Evolutionary conservation across 495 filamentous ascomycete genomes (phyloP).

Genomic region (Xylaria bambusicola): DNA sequence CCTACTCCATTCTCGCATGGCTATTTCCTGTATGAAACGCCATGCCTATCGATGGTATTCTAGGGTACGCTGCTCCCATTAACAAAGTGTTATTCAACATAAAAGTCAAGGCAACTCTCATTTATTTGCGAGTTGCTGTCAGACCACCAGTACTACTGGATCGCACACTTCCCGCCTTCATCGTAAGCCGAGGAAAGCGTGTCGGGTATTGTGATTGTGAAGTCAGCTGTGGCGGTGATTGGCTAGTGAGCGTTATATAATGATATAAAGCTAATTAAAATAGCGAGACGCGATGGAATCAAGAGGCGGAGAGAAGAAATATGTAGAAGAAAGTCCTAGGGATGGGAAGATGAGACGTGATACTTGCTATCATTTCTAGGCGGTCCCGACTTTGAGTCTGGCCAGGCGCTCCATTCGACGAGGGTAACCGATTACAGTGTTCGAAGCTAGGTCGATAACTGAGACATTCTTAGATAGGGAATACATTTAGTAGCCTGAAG

Average conservation of each 20-base stretch:
- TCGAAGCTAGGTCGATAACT: constrained; percentile 12
- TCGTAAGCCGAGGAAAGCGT: constrained; percentile 6
- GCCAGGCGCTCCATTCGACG: constrained; percentile 16
- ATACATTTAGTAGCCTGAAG: background rate
- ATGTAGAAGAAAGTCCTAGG: no score
- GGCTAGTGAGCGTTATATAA: background rate
- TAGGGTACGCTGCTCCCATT: no score
- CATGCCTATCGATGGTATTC: no score
- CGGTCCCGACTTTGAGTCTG: constrained; percentile 13
- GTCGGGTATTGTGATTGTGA: constrained; percentile 12
- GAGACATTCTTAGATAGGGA: constrained; percentile 13
- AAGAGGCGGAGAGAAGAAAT: no score
- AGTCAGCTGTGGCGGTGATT: constrained; percentile 2
- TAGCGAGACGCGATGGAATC: no score
- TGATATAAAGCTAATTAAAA: background rate
- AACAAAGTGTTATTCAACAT: constrained; percentile 10
- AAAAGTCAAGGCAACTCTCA: constrained; percentile 19
- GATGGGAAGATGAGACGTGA: background rate
- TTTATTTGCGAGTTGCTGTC: constrained; percentile 18
- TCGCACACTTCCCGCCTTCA: constrained; percentile 18
- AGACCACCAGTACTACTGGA: constrained; percentile 22
- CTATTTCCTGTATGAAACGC: no score
- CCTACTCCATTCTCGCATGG: no score
- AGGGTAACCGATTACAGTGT: constrained; percentile 15
- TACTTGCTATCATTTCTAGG: constrained; percentile 16